Conservation (phyloP, 2,329 filamentous ascomycete genomes). For the Phyllachora maydis region DNA sequence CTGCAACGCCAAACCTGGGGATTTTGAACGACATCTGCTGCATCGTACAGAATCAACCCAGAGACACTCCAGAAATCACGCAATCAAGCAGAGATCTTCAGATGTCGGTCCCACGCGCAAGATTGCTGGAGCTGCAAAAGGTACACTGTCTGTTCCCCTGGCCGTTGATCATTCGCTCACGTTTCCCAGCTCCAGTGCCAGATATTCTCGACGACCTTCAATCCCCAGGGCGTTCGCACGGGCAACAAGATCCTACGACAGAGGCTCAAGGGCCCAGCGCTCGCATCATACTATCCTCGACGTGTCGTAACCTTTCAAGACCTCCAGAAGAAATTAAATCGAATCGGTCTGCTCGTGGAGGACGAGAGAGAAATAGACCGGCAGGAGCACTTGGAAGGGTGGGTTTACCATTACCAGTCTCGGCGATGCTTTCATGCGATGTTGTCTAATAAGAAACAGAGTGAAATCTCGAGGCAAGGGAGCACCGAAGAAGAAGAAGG, state of each 20-base stretch:
- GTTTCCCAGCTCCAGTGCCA: conserved; percentile 57
- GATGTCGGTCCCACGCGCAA: conserved; percentile 41
- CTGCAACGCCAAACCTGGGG: too few species aligned
- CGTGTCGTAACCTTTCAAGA: conserved; percentile 52
- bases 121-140: conserved; percentile 58
- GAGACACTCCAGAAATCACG: too few species aligned
- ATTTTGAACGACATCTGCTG: too few species aligned
- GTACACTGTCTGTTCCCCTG: conserved; percentile 17
- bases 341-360: conserved; percentile 39
- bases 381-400: conserved; percentile 51
- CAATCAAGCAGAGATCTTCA: too few species aligned
- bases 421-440: too few species aligned
- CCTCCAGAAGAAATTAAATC: conserved; percentile 46
- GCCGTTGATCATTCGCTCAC: conserved; percentile 6
- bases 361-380: conserved; percentile 66
- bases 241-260: conserved; percentile 89
- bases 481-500: conserved; percentile 73
- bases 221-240: conserved; percentile 60
- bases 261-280: conserved; percentile 60
- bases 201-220: conserved; percentile 81
- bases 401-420: conserved; percentile 11
- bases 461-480: conserved; percentile 68
- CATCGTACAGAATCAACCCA: too few species aligned
- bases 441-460: conserved; percentile 20
- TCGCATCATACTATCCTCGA: conserved; percentile 78